Percentiles rank a stretch among this genome's conserved stretches.
These are phyloP conservation scores for Cyberlindnera xylosilytica DNA, from an alignment of 805 yeast species.

Conservation along the genomic window DNA sequence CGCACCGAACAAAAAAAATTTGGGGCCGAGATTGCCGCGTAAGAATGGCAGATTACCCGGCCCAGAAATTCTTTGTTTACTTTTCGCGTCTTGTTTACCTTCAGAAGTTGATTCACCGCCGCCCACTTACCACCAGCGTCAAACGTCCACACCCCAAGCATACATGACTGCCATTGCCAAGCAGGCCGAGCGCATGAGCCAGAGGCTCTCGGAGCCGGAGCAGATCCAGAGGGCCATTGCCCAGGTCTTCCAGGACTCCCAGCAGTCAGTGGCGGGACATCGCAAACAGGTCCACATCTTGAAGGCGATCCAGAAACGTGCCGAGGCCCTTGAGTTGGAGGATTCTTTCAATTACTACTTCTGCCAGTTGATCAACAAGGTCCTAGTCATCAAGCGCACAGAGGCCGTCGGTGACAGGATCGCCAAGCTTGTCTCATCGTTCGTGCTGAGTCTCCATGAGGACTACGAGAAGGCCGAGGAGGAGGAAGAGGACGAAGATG, in stretches of 20 bases:
- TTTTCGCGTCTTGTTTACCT: constrained; percentile 7
- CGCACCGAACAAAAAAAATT: not conserved
- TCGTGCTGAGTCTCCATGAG: constrained; percentile 44
- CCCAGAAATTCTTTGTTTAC: constrained; percentile 11
- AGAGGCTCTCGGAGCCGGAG: constrained; percentile 28
- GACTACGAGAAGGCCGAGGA: constrained; percentile 21
- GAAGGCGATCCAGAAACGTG: constrained; percentile 53
- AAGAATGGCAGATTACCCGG: constrained; percentile 13
- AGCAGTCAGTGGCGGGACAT: constrained; percentile 69
- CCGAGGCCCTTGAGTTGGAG: constrained; percentile 49
- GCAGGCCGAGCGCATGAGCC: constrained; percentile 15
- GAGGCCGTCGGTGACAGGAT: constrained; percentile 74
- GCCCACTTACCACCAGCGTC: not conserved
- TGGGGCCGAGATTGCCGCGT: not conserved
- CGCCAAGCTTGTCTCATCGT: constrained; percentile 62
- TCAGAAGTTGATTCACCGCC: not conserved
- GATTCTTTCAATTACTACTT: constrained; percentile 61
- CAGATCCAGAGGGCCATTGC: constrained; percentile 50
- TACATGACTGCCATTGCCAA: constrained; percentile 18
- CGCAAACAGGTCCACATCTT: constrained; percentile 66
- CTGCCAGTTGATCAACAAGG: constrained; percentile 57
- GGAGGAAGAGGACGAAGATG: constrained; percentile 22
- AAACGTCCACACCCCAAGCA: not conserved
- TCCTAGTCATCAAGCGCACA: constrained; percentile 64
- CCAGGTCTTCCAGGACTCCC: constrained; percentile 78